Base-by-base conservation (phyloP, 805 yeast species). In the Starmera dryadoides region DNA sequence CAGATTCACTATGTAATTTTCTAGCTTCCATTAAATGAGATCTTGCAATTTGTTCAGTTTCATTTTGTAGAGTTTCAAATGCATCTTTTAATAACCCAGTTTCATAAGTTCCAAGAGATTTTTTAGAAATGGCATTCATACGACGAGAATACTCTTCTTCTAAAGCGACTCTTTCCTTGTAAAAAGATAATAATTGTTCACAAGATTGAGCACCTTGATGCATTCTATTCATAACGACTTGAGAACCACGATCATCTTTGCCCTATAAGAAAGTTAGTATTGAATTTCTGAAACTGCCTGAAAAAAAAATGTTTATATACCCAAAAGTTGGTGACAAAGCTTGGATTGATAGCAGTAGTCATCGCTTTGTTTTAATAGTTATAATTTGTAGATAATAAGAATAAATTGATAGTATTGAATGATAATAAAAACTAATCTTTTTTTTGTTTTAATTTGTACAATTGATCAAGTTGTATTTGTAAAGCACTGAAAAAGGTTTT, bases 61-160 rank as follows among this genome's bases (percentile, higher is more conserved):
- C 88, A 17, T 58, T 48, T 29, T 71, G 62, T 37, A 87, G 62
- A 19, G 67, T 64, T 35, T 81, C 86, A 9, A 86, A 64, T 8
- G 86, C 71, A 8, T 68, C 64, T 47, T 70, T 75, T 42, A 82
- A 58, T 0, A 77, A 60, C 1, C 89, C 91, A 0, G 73, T 66
- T 47, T 79, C 86, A 41, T 64, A 66, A 3, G 73, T 53, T 1
- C 88, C 89, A 4, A 77, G 58, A 1, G 63, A 50, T 47, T 68
- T 71, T 36, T 63, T 59, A 17, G 84, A 62, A 18, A 86, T 60
- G 14, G 70, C 65, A 33, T 62, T 63, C 47, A 87, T 56, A 42
- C 68, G 70, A 40, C 74, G 71, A 30, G 79, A 62, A 52, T 84
- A 85, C 20, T 87, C 95, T 43, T 78, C 82, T 50, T 86, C 96